These are phyloP conservation scores for Camellia sinensis DNA, from an alignment of 148 eudicot genomes.

Conservation along the genomic window DNA sequence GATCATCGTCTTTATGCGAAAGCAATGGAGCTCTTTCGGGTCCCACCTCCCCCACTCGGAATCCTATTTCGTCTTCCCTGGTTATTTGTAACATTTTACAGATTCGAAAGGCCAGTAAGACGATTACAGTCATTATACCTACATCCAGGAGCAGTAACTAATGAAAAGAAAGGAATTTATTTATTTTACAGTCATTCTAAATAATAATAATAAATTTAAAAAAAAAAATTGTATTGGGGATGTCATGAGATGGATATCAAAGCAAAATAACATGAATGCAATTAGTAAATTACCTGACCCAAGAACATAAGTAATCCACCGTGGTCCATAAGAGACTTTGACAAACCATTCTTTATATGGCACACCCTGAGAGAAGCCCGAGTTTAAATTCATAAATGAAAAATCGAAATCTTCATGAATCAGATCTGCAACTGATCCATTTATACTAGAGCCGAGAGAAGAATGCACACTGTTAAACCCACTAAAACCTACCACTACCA, in stretches of 20 bases:
- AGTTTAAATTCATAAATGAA: not conserved
- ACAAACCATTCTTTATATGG: slow-evolving; percentile 33
- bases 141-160: slow-evolving; percentile 13
- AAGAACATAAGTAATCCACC: slow-evolving; percentile 42
- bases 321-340: slow-evolving; percentile 46
- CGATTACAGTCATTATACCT: slow-evolving; percentile 38
- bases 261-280: too few species aligned
- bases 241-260: too few species aligned
- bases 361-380: slow-evolving; percentile 15
- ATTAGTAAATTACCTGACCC: slow-evolving; percentile 32
- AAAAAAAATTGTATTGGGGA: too few species aligned
- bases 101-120: slow-evolving; percentile 27
- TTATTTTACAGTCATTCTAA: not conserved
- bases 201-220: too few species aligned
- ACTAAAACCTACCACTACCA: too few species aligned
- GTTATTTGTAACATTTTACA: slow-evolving; percentile 24
- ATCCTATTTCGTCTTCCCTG: slow-evolving; percentile 17
- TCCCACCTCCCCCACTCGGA: slow-evolving; percentile 22
- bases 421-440: too few species aligned
- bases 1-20: slow-evolving; percentile 42
- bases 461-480: too few species aligned
- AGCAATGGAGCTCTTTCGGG: slow-evolving; percentile 45
- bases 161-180: not conserved
- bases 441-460: too few species aligned
- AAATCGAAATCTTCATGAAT: too few species aligned